Base-by-base conservation (phyloP, 306 rosid genomes). In the Casuarina glauca region DNA sequence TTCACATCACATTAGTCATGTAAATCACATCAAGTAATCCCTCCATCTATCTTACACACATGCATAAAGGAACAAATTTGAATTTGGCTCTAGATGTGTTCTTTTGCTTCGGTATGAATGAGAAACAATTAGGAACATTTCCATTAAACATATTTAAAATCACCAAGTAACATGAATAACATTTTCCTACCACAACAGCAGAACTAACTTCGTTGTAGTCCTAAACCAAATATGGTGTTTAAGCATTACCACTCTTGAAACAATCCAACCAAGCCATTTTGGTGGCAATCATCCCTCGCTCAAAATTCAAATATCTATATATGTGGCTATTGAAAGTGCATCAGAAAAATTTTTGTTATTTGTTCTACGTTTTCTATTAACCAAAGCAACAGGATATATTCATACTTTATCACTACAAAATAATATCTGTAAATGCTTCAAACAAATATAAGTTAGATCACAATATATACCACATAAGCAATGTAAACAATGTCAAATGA, bases 401-500 rank as follows among this genome's bases (percentile, higher is more conserved):
- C 7, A 41, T 45, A 20, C 17, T 70, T 32, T 5, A 26, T 15
- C 55, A 19, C 20, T 2, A 36, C 20, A 62, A 79, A 66, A 13
- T 3, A 41, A 69, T n/a, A 3, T 49, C 69, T 39, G 63, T 75
- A 12, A 43, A 49, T 80, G 73, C 58, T 70, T 6, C 1, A 32
- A 63, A n/a, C 71, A 39, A 60, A 55, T 64, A 63, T 61, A 52
- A 50, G 75, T 69, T 9, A 51, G 67, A 55, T 44, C 73, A 70
- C 48, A 73, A 61, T 35, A 51, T 78, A 69, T 88, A 90, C 94
- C 87, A 90, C 78, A 79, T 5, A 84, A 69, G 89, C 72, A 74
- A 86, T 74, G 77, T 91, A 88, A 64, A 90, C 81, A 48, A 90
- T 61, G 78, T 90, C 86, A 46, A 90, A 90, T 72, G 94, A 90